These are phyloP conservation scores for Globisporangium alternatum DNA, from an alignment of 352 stramenopile species.

Conservation along the genomic window DNA sequence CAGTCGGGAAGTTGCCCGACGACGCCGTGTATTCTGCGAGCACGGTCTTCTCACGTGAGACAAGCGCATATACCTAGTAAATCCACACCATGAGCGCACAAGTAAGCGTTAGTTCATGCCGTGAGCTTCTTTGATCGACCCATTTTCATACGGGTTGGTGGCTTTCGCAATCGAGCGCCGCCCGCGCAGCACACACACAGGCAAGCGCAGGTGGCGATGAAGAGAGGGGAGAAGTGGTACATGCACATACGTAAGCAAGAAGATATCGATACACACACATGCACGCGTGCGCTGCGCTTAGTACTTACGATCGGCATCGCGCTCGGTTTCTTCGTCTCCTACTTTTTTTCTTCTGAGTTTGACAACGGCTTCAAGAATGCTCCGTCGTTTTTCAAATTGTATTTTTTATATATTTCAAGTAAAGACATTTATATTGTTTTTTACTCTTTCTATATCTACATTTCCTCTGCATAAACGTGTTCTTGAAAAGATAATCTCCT, in stretches of 20 bases:
- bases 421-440: neutral
- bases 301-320: conserved; percentile 20
- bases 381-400: neutral
- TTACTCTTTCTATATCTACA: neutral
- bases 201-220: neutral
- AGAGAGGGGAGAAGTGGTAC: neutral
- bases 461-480: neutral
- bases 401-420: neutral
- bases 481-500: neutral
- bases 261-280: neutral
- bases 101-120: neutral
- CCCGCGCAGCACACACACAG: neutral
- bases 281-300: neutral
- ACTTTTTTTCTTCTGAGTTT: conserved; percentile 7
- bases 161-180: neutral
- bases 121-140: neutral
- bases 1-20: conserved; percentile 97
- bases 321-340: neutral
- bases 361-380: conserved; percentile 1
- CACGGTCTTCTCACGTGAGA: conserved; percentile 97
- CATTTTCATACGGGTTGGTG: neutral
- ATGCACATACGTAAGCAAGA: neutral
- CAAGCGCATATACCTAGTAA: conserved; percentile 92
- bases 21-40: conserved; percentile 96
- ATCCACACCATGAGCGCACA: neutral